These are phyloP conservation scores for Hemerocallis citrina DNA, from an alignment of 106 monocot species.

Conservation along the genomic window DNA sequence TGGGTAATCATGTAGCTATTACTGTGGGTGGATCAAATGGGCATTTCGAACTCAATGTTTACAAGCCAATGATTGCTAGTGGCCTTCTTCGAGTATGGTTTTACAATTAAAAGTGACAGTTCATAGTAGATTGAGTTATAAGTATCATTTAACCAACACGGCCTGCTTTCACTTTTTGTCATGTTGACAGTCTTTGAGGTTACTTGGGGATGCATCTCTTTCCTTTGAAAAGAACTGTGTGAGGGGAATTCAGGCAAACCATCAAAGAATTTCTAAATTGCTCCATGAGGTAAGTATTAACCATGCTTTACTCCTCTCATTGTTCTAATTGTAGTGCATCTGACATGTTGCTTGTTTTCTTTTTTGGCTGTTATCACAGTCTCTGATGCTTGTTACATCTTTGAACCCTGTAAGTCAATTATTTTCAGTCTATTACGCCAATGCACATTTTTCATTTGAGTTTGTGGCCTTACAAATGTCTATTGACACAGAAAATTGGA, in stretches of 20 bases:
- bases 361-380: slow-evolving; percentile 28
- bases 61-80: slow-evolving; percentile 91
- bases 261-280: slow-evolving; percentile 71
- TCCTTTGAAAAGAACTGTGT: slow-evolving; percentile 99
- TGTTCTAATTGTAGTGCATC: no score
- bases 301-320: background rate
- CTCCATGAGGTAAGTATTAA: slow-evolving; percentile 61
- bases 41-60: slow-evolving; percentile 98
- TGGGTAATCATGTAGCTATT: slow-evolving; percentile 92
- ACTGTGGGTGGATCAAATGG: slow-evolving; percentile 97
- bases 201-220: slow-evolving; percentile 82
- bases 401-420: slow-evolving; percentile 83
- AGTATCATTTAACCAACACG: background rate
- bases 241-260: slow-evolving; percentile 89
- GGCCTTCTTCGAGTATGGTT: slow-evolving; percentile 71
- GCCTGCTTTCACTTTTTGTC: background rate
- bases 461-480: background rate
- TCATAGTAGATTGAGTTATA: background rate
- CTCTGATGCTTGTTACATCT: slow-evolving; percentile 95
- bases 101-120: background rate
- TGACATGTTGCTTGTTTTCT: background rate
- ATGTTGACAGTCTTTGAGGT: slow-evolving; percentile 70
- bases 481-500: slow-evolving; percentile 80
- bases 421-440: background rate
- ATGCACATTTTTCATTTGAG: background rate